A percentile compares a stretch with the other conserved stretches of the same genome.
These are phyloP conservation scores for Auriscalpium microsporum DNA, from an alignment of 768 basidiomycete genomes.

Conservation along the genomic window DNA sequence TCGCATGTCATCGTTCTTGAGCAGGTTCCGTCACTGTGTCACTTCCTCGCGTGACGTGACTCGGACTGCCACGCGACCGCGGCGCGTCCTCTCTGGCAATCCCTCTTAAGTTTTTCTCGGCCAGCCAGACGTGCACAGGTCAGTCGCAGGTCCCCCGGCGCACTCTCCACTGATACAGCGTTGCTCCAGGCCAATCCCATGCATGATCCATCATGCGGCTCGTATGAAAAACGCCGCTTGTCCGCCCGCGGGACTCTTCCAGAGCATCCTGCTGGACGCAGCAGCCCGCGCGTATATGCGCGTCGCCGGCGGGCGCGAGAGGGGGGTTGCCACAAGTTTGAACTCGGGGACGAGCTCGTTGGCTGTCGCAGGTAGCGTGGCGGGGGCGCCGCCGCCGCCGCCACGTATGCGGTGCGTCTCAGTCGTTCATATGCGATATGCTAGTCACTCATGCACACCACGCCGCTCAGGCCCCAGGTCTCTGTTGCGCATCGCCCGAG, in stretches of 20 bases:
- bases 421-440: no score
- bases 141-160: background rate
- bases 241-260: conserved; percentile 23
- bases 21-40: background rate
- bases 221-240: conserved; percentile 13
- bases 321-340: no score
- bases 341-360: no score
- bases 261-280: conserved; percentile 36
- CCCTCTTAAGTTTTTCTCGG: background rate
- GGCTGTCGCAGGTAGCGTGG: no score
- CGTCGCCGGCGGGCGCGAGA: background rate
- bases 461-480: no score
- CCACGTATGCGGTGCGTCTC: no score
- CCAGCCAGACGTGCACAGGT: background rate
- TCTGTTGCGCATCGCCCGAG: no score
- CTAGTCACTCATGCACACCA: no score
- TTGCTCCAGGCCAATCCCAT: conserved; percentile 16
- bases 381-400: no score
- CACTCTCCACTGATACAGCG: background rate
- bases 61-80: background rate
- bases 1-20: background rate
- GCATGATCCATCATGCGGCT: conserved; percentile 35
- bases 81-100: background rate
- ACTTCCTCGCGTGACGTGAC: background rate
- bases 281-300: conserved; percentile 43